phyloP scores from a whole-genome alignment of 768 basidiomycete genomes.

The Leucosporidium creatinivorum region DNA sequence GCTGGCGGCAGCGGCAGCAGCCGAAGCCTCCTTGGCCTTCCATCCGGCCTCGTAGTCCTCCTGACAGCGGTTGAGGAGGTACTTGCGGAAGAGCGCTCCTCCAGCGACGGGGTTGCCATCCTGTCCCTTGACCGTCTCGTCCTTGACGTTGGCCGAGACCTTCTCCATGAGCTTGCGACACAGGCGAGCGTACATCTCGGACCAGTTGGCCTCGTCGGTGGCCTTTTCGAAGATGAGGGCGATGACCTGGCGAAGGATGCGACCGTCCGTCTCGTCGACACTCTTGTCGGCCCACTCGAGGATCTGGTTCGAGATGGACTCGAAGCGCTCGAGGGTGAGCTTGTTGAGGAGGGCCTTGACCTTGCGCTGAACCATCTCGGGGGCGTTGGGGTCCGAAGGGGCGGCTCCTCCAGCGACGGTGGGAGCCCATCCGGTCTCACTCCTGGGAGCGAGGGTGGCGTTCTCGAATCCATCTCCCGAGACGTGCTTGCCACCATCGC shows the following conservation, averaged over 20 bases:
- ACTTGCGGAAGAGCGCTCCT: constrained; percentile 91
- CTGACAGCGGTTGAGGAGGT: constrained; percentile 91
- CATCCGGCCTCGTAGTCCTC: constrained; percentile 97
- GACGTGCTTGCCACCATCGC: constrained; percentile 41
- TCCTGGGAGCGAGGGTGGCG: constrained; percentile 20
- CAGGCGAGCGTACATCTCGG: constrained; percentile 92
- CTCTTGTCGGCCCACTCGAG: constrained; percentile 91
- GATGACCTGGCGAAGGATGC: constrained; percentile 92
- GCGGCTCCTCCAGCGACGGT: constrained; percentile 13
- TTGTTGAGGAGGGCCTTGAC: constrained; percentile 89
- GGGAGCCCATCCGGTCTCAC: constrained; percentile 26
- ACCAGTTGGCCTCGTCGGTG: constrained; percentile 90
- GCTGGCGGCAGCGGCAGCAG: constrained; percentile 76
- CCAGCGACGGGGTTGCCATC: constrained; percentile 88
- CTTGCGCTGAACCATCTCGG: constrained; percentile 84
- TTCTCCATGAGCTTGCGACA: constrained; percentile 94
- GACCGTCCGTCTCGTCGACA: constrained; percentile 82
- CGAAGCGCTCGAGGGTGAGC: constrained; percentile 93
- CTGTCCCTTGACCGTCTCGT: constrained; percentile 69
- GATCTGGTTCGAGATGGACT: constrained; percentile 90
- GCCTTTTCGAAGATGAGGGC: constrained; percentile 95
- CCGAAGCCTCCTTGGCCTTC: constrained; percentile 78
- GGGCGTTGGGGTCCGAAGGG: constrained; percentile 60
- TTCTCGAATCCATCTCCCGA: constrained; percentile 38
- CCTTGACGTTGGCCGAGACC: constrained; percentile 77